Conservation (phyloP, 345 rosid species). For the Linum tenue region DNA sequence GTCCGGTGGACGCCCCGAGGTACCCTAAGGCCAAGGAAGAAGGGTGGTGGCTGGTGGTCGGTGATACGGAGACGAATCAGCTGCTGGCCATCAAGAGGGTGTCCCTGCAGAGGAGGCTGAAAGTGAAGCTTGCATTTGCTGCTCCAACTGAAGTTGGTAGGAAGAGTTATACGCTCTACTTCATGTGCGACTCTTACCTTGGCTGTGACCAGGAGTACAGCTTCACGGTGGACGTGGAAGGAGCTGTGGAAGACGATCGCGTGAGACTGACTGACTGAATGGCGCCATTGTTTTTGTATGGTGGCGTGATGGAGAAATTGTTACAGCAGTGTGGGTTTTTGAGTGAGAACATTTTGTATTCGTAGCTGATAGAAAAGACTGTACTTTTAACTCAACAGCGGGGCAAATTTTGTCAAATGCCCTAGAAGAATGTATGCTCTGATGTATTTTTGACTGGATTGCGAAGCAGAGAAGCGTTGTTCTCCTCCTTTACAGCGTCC, state of each 20-base stretch:
- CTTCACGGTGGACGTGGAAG: conserved; percentile 44
- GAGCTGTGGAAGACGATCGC: conserved; percentile 12
- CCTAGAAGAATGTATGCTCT: too few species aligned
- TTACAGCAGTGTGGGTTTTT: too few species aligned
- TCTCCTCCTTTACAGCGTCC: too few species aligned
- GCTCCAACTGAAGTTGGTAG: conserved; percentile 58
- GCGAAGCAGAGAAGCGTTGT: too few species aligned
- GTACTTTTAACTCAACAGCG: too few species aligned
- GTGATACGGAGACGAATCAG: conserved; percentile 70
- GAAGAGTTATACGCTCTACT: conserved; percentile 56
- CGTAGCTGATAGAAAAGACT: too few species aligned
- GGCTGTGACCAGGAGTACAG: conserved; percentile 86
- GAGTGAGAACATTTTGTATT: too few species aligned
- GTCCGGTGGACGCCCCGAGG: conserved; percentile 58
- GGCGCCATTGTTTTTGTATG: too few species aligned
- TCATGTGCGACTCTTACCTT: conserved; percentile 82
- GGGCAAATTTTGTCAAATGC: too few species aligned
- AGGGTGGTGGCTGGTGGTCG: conserved; percentile 97
- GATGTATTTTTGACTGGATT: too few species aligned
- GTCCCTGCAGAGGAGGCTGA: conserved; percentile 62
- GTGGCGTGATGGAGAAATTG: background rate
- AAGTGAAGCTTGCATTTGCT: conserved; percentile 69
- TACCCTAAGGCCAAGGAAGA: conserved; percentile 84
- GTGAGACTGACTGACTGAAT: conserved; percentile 5
- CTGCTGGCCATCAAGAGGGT: conserved; percentile 81